Evolutionary conservation across 208 protist genomes (phyloP), one percentile per base, ranked within the genome.

Genomic region (Trypanosoma conorhini): DNA sequence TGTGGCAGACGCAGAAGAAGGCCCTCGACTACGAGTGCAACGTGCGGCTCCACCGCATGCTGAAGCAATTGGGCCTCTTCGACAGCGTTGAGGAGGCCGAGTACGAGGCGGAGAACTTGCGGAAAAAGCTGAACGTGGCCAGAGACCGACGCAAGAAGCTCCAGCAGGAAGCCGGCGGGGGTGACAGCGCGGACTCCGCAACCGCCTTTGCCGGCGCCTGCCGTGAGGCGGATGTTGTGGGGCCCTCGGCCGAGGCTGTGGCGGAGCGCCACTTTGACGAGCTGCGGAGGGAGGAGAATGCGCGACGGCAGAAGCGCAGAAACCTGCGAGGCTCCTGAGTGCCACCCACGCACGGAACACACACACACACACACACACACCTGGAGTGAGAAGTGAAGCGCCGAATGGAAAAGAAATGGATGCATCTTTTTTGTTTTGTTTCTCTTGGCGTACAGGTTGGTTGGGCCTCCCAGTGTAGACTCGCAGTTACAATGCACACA

Each of bases 11-110:
- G 28, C 87, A 93, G 69, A 93, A 93, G 70, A 81, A 81, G 28
- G 83, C 85, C 12, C 67, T 96, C 0, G 91, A 96, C 51, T 96
- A 93, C 66, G 91, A 96, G 74, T 96, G 88, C 60, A 89, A 93
- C 65, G 74, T 94, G 21, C 88, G 88, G 24, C 71, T 96, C 17
- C 82, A 93, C 51, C 64, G 74, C n/a, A 81, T 89, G 48, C 56
- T 94, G 5, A 66, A 61, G 17, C 58, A 67, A 28, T 67, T 89
- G 2, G 86, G 91, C 5, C 42, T 93, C 22, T 91, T 86, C 61
- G 77, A 85, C 51, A 78, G 81, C 9, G 67, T 91, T 0, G 87
- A 92, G 48, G 91, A 96, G 69, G 70, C 91, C 26, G 83, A 92
- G 75, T 80, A 91, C 56, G 91, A 96, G 76, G 78, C 73, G 33